Conservation (phyloP, 768 basidiomycete genomes). For the Coprinopsis cinerea region DNA sequence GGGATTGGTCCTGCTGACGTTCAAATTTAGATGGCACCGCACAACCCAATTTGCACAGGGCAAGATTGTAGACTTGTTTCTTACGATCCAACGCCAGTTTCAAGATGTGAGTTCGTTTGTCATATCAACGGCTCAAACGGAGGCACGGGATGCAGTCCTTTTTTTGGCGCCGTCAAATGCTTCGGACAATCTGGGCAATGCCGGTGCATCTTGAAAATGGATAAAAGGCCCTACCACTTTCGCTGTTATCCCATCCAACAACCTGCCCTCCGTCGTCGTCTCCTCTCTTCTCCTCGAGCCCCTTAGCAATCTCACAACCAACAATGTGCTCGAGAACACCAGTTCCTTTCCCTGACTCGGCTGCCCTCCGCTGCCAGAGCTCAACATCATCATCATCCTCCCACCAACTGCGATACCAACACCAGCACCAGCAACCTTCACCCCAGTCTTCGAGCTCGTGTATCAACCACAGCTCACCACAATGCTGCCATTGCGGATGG, state of each 20-base stretch:
- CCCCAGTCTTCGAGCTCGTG: constrained; percentile 21
- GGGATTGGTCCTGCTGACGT: constrained; percentile 9
- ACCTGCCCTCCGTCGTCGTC: constrained; percentile 14
- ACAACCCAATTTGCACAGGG: neutral
- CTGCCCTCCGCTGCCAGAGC: constrained; percentile 12
- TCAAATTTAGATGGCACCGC: constrained; percentile 5
- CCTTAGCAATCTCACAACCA: constrained; percentile 13
- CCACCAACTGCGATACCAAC: too few relatives aligned
- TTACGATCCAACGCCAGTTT: constrained; percentile 14
- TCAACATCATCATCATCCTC: constrained; percentile 18
- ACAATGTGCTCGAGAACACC: constrained; percentile 22
- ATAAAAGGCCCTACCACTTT: constrained; percentile 29
- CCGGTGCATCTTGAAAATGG: constrained; percentile 21
- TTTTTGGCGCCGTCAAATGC: constrained; percentile 5
- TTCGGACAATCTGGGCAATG: constrained; percentile 18
- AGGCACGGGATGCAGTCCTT: constrained; percentile 27
- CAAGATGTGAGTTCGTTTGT: constrained; percentile 24
- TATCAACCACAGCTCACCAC: constrained; percentile 54
- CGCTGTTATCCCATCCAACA: constrained; percentile 17
- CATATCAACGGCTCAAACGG: constrained; percentile 33
- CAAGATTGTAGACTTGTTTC: constrained; percentile 16
- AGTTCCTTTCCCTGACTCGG: constrained; percentile 17
- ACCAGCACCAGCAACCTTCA: constrained; percentile 17
- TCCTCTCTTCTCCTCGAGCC: constrained; percentile 12
- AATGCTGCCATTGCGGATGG: constrained; percentile 76